phyloP scores from a whole-genome alignment of 192 early-diverging fungal genomes.

The Umbelopsis ramanniana region DNA sequence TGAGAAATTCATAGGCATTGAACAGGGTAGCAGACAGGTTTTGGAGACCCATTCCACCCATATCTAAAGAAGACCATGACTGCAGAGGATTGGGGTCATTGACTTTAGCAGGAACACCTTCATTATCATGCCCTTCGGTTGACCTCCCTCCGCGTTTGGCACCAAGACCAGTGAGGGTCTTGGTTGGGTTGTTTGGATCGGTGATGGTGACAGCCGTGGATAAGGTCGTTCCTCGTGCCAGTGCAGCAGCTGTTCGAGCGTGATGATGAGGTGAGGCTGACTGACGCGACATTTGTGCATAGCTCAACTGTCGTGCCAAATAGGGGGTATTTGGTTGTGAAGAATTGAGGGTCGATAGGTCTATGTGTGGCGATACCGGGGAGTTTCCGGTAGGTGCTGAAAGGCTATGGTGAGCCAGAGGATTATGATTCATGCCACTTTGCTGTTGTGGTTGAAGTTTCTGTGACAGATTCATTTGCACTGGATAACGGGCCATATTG shows the following conservation, averaged over 20 bases:
- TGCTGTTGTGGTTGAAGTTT: conserved; percentile 55
- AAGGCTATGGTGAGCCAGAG: conserved; percentile 37
- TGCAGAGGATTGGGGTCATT: conserved; percentile 40
- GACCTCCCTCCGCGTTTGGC: conserved; percentile 35
- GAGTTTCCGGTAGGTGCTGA: conserved; percentile 39
- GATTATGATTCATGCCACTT: conserved; percentile 41
- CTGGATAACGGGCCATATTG: conserved; percentile 47
- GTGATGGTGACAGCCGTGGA: conserved; percentile 59
- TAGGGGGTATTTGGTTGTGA: conserved; percentile 54
- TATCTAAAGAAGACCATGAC: conserved; percentile 86
- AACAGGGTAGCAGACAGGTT: conserved; percentile 80
- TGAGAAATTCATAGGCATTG: conserved; percentile 79
- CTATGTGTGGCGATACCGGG: conserved; percentile 18
- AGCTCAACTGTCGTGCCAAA: conserved; percentile 77
- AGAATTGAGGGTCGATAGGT: conserved; percentile 20
- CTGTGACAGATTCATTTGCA: conserved; percentile 54
- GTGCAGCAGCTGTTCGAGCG: conserved; percentile 85
- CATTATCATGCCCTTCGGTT: conserved; percentile 34
- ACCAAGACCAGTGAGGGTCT: conserved; percentile 48
- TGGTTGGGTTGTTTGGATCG: conserved; percentile 59
- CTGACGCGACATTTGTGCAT: conserved; percentile 74
- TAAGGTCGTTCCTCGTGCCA: conserved; percentile 63
- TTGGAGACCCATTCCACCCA: conserved; percentile 95
- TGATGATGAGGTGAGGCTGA: conserved; percentile 86
- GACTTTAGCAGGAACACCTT: conserved; percentile 24